Percentiles rank a stretch among this genome's conserved stretches.
Conservation (phyloP, 257 asterid species). For the Plectranthus barbatus region DNA sequence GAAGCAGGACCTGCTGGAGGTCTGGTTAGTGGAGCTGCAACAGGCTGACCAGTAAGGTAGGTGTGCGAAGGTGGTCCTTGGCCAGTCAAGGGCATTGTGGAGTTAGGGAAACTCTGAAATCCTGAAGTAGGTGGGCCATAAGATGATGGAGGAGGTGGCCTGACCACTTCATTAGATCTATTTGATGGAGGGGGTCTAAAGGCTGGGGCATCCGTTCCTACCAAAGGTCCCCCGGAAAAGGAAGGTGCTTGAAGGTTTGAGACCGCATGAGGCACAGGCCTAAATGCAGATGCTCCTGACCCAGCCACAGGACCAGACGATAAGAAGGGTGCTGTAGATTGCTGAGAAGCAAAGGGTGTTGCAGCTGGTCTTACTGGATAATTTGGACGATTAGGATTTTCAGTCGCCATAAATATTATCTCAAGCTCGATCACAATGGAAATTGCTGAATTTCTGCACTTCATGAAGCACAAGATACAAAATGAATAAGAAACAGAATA, state of each 20-base stretch:
- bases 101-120: slow-evolving; percentile 47
- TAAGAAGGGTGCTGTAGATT: slow-evolving; percentile 41
- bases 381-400: slow-evolving; percentile 47
- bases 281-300: slow-evolving; percentile 36
- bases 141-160: slow-evolving; percentile 44
- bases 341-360: slow-evolving; percentile 48
- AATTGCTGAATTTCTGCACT: slow-evolving; percentile 30
- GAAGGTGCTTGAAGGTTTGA: slow-evolving; percentile 35
- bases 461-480: slow-evolving; percentile 6
- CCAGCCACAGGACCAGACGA: slow-evolving; percentile 47
- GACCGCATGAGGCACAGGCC: slow-evolving; percentile 30
- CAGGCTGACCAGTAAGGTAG: slow-evolving; percentile 38
- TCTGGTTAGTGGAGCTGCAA: slow-evolving; percentile 41
- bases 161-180: slow-evolving; percentile 38
- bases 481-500: neutral
- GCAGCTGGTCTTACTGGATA: slow-evolving; percentile 49
- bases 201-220: slow-evolving; percentile 35
- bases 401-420: slow-evolving; percentile 54
- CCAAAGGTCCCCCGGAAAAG: slow-evolving; percentile 36
- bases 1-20: slow-evolving; percentile 39
- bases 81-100: slow-evolving; percentile 35
- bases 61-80: slow-evolving; percentile 38
- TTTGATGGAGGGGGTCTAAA: slow-evolving; percentile 43
- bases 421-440: slow-evolving; percentile 19
- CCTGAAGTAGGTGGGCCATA: slow-evolving; percentile 57